Evolutionary conservation across 331 rosid species (phyloP).

Genomic region (Cucumis variabilis): DNA sequence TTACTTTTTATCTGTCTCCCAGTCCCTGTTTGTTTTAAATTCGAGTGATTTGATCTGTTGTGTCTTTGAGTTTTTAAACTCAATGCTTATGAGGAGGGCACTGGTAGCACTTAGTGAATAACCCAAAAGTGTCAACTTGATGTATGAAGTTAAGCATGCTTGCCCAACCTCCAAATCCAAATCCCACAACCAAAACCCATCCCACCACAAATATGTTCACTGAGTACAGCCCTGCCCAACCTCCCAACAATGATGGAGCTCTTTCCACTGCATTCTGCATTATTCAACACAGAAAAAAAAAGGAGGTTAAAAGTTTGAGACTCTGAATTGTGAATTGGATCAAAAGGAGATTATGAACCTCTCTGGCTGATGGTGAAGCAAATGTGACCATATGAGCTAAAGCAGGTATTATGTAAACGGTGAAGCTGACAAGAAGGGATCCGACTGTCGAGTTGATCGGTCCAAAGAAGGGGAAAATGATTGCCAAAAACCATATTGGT

Average conservation of each 20-base stretch:
- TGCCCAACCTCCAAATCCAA: conserved; percentile 99
- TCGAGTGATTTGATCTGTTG: conserved; percentile 24
- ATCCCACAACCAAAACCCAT: conserved; percentile 95
- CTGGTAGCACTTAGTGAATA: conserved; percentile 90
- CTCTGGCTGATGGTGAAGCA: conserved; percentile 81
- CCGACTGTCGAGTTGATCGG: conserved; percentile 98
- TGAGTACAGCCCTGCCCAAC: conserved; percentile 83
- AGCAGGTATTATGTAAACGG: conserved; percentile 99
- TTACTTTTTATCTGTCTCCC: conserved; percentile 17
- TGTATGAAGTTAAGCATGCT: conserved; percentile 87
- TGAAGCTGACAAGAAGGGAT: conserved; percentile 97
- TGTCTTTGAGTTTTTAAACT: conserved; percentile 42
- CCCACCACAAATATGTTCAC: conserved; percentile 84
- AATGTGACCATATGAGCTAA: conserved; percentile 94
- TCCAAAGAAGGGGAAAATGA: conserved; percentile 96
- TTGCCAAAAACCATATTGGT: conserved; percentile 98
- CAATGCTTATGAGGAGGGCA: conserved; percentile 91
- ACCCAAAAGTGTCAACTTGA: conserved; percentile 81
- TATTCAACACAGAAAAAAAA: background rate
- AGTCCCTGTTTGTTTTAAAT: conserved; percentile 5
- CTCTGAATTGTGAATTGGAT: background rate
- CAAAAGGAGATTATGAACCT: conserved; percentile 47
- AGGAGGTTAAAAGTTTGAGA: background rate
- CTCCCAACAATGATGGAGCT: conserved; percentile 81
- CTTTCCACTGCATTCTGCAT: conserved; percentile 96